phyloP scores from a whole-genome alignment of 257 asterid genomes.

The Solanum sejunctum region DNA sequence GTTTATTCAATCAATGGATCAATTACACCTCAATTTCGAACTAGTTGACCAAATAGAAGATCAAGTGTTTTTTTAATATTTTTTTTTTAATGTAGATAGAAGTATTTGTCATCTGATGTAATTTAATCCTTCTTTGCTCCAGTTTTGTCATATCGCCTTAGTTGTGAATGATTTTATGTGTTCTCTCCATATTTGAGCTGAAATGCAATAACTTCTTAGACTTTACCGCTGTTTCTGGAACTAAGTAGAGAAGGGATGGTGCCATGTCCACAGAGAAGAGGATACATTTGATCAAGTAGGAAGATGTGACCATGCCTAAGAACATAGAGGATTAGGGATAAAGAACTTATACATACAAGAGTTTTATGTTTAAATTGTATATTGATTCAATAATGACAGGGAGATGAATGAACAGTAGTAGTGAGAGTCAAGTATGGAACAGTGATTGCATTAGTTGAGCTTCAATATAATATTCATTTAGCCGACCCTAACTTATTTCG shows the following conservation, averaged over 20 bases:
- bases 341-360: neutral
- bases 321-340: neutral
- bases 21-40: neutral
- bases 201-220: neutral
- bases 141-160: neutral
- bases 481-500: neutral
- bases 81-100: neutral
- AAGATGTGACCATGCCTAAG: neutral
- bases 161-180: neutral
- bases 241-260: neutral
- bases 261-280: neutral
- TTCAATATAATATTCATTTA: neutral
- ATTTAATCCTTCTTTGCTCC: neutral
- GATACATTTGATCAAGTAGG: neutral
- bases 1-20: neutral
- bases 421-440: neutral
- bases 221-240: neutral
- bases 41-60: neutral
- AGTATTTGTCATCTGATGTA: neutral
- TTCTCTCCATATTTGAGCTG: neutral
- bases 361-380: neutral
- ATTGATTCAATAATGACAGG: neutral
- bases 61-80: neutral
- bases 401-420: neutral
- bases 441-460: neutral